Base-by-base conservation (phyloP, 1,284 basidiomycete genomes). In the Xanthoconium separans region DNA sequence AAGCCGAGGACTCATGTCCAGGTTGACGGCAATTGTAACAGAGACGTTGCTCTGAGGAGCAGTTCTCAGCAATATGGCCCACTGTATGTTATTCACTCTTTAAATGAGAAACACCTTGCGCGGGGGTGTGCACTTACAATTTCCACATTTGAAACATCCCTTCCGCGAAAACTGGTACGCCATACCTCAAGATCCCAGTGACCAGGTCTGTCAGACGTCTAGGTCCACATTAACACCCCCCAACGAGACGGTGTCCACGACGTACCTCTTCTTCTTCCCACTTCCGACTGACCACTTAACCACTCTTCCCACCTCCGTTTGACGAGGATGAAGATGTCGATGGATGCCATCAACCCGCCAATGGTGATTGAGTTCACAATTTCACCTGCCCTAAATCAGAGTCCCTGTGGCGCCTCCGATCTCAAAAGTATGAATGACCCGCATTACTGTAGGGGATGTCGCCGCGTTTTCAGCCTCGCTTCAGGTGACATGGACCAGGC, bases 11-110 rank as follows among this genome's bases (percentile, higher is more conserved):
- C 75, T 95, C 93, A 69, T 95, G 93, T 24, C 92, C 93, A 15
- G 91, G 89, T 71, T 91, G 87, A 63, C 88, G 84, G 72, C 93
- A 95, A 72, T 95, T 95, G 77, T 93, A 95, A 77, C 93, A 95
- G 57, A 95, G 82, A 61, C 91, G 84, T 70, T 89, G 84, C 64
- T 89, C 87, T 58, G 89, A 91, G 51, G 90, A 82, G 72, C 93
- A 95, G 66, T 87, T 89, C 77, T 92, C 92, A 62, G 93, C 93
- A 66, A 94, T 89, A 74, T 95, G 93, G 49, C 91, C 93, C 68
- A 94, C 91, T 91, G 51, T n/a, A 59, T 47, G 53, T 52, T 55
- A 54, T 61, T 59, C 58, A 54, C 42, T 45, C 29, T 42, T 57
- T 43, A 62, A 53, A 55, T 60, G 44, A 57, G 56, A 59, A 50